Conservation (phyloP, 2,329 filamentous ascomycete genomes). For the Arthroderma uncinatum region DNA sequence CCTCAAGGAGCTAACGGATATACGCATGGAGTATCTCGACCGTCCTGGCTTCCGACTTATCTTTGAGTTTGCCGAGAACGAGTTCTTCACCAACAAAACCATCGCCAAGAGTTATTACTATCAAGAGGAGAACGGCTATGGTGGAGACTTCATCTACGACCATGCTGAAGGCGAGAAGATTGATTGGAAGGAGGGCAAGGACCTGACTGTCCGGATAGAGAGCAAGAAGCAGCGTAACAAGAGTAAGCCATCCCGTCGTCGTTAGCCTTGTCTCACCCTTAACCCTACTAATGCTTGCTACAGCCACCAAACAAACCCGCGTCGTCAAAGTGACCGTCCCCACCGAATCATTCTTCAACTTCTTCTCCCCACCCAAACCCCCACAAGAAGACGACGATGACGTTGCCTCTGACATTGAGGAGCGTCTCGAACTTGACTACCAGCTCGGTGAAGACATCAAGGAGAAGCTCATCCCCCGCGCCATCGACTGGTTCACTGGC, state of each 20-base stretch:
- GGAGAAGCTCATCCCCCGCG: conserved; percentile 96
- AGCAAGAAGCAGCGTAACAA: conserved; percentile 99
- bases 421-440: conserved; percentile 95
- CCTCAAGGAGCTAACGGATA: conserved; percentile 78
- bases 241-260: conserved; percentile 52
- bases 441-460: conserved; percentile 99
- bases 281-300: conserved; percentile 1
- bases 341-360: conserved; percentile 98
- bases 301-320: conserved; percentile 97
- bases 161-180: conserved; percentile 98
- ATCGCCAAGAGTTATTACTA: conserved; percentile 99
- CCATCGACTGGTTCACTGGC: conserved; percentile 98
- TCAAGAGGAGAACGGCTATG: conserved; percentile 96
- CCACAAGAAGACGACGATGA: conserved; percentile 64
- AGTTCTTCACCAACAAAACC: conserved; percentile 94
- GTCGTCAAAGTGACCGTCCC: conserved; percentile 99
- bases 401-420: conserved; percentile 82
- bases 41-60: conserved; percentile 96
- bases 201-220: conserved; percentile 87
- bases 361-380: conserved; percentile 90
- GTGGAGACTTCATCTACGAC: conserved; percentile 98
- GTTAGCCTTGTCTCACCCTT: too few relatives aligned
- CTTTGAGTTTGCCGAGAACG: conserved; percentile 91
- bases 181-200: conserved; percentile 87
- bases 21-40: conserved; percentile 98